Evolutionary conservation across 2,329 filamentous ascomycete genomes (phyloP).

Genomic region (Alternaria infectoria): DNA sequence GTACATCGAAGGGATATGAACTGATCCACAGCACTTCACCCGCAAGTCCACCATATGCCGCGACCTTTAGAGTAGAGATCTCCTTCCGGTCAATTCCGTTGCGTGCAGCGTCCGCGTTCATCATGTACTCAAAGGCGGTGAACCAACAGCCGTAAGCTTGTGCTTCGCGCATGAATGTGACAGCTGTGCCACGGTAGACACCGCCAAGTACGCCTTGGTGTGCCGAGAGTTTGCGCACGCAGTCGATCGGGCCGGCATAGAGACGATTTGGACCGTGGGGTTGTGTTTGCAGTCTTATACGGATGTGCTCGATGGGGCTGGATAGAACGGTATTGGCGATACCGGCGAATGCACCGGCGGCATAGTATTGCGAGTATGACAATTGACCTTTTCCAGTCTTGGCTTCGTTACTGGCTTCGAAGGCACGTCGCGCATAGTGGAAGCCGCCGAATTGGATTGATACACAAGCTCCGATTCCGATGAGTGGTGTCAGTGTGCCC

Average conservation of each 20-base stretch:
- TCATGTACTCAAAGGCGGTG: conserved; percentile 90
- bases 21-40: conserved; percentile 92
- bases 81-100: conserved; percentile 78
- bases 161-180: conserved; percentile 87
- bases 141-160: conserved; percentile 98
- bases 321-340: conserved; percentile 88
- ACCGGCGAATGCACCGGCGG: conserved; percentile 89
- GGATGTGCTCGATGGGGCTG: conserved; percentile 92
- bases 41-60: conserved; percentile 88
- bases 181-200: conserved; percentile 84
- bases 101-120: conserved; percentile 84
- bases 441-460: conserved; percentile 99
- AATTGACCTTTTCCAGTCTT: conserved; percentile 60
- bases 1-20: conserved; percentile 86
- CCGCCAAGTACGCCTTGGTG: conserved; percentile 73
- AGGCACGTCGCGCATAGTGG: conserved; percentile 84
- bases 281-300: conserved; percentile 94
- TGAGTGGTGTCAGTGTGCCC: conserved; percentile 89
- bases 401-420: conserved; percentile 73
- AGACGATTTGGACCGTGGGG: conserved; percentile 81
- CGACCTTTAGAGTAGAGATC: conserved; percentile 83
- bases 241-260: conserved; percentile 87
- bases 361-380: conserved; percentile 85
- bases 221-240: conserved; percentile 79
- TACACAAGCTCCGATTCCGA: conserved; percentile 93